Base-by-base conservation (phyloP, 2,329 filamentous ascomycete genomes). In the Rhynchosporium agropyri region DNA sequence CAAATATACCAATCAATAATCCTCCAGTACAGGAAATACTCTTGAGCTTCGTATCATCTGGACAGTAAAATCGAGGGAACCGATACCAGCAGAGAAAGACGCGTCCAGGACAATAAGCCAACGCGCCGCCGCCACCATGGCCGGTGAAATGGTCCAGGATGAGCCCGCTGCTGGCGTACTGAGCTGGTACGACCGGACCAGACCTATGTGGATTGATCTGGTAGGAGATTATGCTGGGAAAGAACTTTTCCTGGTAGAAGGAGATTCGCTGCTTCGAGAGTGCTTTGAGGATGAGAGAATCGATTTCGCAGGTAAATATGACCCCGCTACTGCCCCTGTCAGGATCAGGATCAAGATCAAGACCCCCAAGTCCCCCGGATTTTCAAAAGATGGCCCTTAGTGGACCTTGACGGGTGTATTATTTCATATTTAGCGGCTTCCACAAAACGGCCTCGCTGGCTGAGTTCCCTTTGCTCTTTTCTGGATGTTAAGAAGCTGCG, bases 141-240 rank as follows among this genome's bases (percentile, higher is more conserved):
- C 62, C 54, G 64, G 64, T 60, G 28, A 28, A 31, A 31, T 38
- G 40, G 13, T 4, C 20, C 57, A 63, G 33, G 62, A 66, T 58
- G 48, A 43, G 33, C 46, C 50, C 31, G 33, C 31, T 28, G 61
- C 51, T 10, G 61, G 51, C 29, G 61, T 65, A 61, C 65, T 58
- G 45, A 66, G 61, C 26, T 75, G 77, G 75, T 83, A 83, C 70
- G 77, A 75, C 63, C 71, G 69, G 12, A 73, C 80, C 3, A 68
- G 74, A 12, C 78, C 80, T 6, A 75, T 80, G 60, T 76, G 76
- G 56, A 80, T 90, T 33, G 87, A 91, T 68, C 81, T 92, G 2
- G 84, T 92, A 3, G 88, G 89, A 46, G 90, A 92, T 72, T 92
- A 90, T 75, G 88, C 88, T 3, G 89, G 90, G 28, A 85, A 84